Percentiles rank a stretch among this genome's conserved stretches.
phyloP scores from a whole-genome alignment of 2,329 filamentous ascomycete species.

The Ophiostoma sp. region DNA sequence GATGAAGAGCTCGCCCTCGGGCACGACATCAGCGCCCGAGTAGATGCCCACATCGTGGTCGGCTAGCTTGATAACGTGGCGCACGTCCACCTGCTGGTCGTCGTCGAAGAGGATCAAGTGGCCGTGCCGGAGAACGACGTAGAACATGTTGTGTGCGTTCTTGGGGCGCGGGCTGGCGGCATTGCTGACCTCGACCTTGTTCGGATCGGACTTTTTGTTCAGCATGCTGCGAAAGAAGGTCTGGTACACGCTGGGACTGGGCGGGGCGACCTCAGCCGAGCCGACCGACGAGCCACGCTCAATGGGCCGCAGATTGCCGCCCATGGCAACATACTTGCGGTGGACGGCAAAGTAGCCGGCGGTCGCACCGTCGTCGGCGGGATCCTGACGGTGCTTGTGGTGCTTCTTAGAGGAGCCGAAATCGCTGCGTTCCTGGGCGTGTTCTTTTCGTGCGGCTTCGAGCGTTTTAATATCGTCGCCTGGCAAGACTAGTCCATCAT shows the following conservation, averaged over 20 bases:
- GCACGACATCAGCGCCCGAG: conserved; percentile 69
- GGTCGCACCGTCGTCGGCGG: conserved; percentile 70
- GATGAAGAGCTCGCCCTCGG: conserved; percentile 92
- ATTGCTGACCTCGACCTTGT: conserved; percentile 47
- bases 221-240: conserved; percentile 97
- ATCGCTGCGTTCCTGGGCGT: conserved; percentile 8
- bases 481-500: conserved; percentile 48
- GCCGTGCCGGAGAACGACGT: conserved; percentile 88
- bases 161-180: conserved; percentile 56
- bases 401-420: conserved; percentile 53
- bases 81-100: conserved; percentile 89
- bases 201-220: conserved; percentile 65
- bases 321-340: conserved; percentile 86
- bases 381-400: conserved; percentile 51
- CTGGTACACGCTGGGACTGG: conserved; percentile 94
- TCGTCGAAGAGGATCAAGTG: conserved; percentile 98
- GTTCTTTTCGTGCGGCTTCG: conserved; percentile 40
- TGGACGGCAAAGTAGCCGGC: conserved; percentile 95
- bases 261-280: conserved; percentile 68
- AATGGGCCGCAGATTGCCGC: conserved; percentile 88
- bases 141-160: conserved; percentile 84
- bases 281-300: conserved; percentile 75
- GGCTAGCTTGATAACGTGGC: conserved; percentile 89
- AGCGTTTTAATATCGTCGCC: conserved; percentile 67
- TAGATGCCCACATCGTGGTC: conserved; percentile 85